Evolutionary conservation across 2,329 filamentous ascomycete genomes (phyloP).

Genomic region (Monosporascus sp.): DNA sequence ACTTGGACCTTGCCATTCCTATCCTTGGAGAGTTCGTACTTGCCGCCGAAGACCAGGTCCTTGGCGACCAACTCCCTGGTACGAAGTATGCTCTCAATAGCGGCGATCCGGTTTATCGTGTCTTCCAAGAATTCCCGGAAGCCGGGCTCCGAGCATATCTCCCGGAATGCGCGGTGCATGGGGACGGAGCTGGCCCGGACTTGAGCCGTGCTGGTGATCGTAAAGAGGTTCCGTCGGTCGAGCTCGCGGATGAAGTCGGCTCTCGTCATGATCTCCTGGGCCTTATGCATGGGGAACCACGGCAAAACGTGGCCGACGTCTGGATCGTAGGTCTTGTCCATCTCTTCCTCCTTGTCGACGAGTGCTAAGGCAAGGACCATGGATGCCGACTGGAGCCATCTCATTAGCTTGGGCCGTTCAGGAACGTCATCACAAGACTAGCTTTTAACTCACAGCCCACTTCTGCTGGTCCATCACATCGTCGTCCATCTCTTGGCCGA

Average conservation of each 20-base stretch:
- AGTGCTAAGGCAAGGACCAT: constrained; percentile 91
- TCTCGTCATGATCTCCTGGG: constrained; percentile 90
- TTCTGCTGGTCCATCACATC: constrained; percentile 99
- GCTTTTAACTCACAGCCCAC: constrained; percentile 64
- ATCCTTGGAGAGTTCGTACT: constrained; percentile 58
- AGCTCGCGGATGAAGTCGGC: constrained; percentile 91
- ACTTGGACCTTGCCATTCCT: constrained; percentile 34
- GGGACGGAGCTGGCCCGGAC: constrained; percentile 92
- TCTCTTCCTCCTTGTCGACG: constrained; percentile 71
- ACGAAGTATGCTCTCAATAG: constrained; percentile 86
- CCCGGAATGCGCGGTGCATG: constrained; percentile 88
- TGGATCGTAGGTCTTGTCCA: constrained; percentile 61
- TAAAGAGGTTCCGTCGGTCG: constrained; percentile 92
- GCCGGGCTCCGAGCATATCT: constrained; percentile 70
- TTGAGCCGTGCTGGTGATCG: constrained; percentile 79
- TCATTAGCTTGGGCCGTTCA: too few species aligned
- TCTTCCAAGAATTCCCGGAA: constrained; percentile 80
- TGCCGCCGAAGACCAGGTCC: constrained; percentile 80
- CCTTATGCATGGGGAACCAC: constrained; percentile 73
- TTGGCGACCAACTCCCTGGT: constrained; percentile 96
- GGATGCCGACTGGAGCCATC: constrained; percentile 62
- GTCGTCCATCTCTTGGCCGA: constrained; percentile 79
- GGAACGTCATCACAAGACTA: constrained; percentile 2
- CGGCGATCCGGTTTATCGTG: constrained; percentile 80
- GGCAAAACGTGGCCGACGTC: constrained; percentile 71